These are phyloP conservation scores for Xylariaceae sp. DNA, from an alignment of 2,329 filamentous ascomycete genomes.

Conservation along the genomic window DNA sequence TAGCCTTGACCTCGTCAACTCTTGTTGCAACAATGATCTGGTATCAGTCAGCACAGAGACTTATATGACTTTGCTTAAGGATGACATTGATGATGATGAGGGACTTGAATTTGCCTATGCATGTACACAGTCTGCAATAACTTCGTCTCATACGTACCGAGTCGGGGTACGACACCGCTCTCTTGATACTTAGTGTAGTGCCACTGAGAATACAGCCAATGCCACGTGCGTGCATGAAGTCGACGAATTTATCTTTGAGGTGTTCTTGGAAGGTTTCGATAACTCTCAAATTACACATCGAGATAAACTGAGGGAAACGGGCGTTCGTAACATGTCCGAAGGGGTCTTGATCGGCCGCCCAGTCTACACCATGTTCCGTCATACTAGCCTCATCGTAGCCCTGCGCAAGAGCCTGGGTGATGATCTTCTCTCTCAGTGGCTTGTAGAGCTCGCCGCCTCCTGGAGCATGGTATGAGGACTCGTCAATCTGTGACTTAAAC, in stretches of 20 bases:
- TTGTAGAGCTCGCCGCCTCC: conserved; percentile 14
- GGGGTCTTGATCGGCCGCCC: conserved; percentile 16
- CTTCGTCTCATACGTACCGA: conserved; percentile 6
- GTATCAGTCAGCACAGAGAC: neutral
- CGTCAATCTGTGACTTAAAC: conserved; percentile 12
- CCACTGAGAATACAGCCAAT: conserved; percentile 13
- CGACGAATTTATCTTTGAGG: conserved; percentile 14
- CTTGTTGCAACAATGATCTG: conserved; percentile 16
- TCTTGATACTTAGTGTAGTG: conserved; percentile 9
- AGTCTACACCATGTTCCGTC: conserved; percentile 13
- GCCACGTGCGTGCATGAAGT: conserved; percentile 11
- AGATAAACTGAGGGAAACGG: conserved; percentile 9
- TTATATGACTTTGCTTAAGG: neutral
- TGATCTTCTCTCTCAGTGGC: conserved; percentile 11
- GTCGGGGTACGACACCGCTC: conserved; percentile 13
- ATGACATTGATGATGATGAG: neutral
- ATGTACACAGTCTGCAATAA: neutral
- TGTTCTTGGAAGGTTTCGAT: conserved; percentile 15
- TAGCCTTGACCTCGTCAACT: conserved; percentile 10
- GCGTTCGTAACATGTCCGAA: conserved; percentile 15
- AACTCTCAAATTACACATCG: conserved; percentile 10
- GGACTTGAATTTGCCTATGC: too few species aligned
- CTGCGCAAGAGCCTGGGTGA: conserved; percentile 6
- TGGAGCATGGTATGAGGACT: conserved; percentile 13
- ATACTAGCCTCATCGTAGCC: conserved; percentile 13